Conservation (phyloP, 352 stramenopile genomes). For the Pythium sp. region DNA sequence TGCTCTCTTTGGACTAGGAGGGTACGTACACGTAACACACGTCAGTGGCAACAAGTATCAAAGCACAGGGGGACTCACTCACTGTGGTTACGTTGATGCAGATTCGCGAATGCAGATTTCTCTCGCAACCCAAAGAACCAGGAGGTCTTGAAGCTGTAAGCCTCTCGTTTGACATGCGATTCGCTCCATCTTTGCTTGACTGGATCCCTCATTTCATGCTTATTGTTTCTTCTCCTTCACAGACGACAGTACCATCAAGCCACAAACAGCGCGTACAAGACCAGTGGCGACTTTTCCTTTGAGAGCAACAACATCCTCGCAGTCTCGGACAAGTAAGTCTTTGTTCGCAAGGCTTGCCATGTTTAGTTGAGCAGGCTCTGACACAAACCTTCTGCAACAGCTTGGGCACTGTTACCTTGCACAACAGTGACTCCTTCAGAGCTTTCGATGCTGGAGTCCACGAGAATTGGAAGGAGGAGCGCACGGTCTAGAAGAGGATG, state of each 20-base stretch:
- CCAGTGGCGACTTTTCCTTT: constrained; percentile 69
- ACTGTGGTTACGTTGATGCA: constrained; percentile 13
- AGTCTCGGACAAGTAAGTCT: constrained; percentile 71
- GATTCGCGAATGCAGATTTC: constrained; percentile 38
- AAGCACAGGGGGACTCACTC: neutral
- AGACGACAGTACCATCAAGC: constrained; percentile 14
- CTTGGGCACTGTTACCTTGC: constrained; percentile 52
- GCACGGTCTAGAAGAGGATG: constrained; percentile 6
- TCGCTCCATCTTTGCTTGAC: neutral
- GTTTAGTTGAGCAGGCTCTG: neutral
- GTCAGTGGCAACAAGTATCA: neutral
- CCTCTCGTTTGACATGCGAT: neutral
- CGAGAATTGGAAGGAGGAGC: constrained; percentile 18
- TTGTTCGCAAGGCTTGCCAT: neutral
- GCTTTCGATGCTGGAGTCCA: neutral
- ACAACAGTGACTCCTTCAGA: constrained; percentile 21
- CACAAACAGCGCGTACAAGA: constrained; percentile 52
- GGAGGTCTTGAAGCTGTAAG: constrained; percentile 37
- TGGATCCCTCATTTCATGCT: neutral
- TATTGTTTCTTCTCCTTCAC: neutral
- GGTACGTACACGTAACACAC: constrained; percentile 28
- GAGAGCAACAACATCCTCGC: constrained; percentile 46
- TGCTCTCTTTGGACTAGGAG: constrained; percentile 59
- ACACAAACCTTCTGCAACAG: constrained; percentile 22
- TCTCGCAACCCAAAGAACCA: constrained; percentile 23